Evolutionary conservation across 345 rosid genomes (phyloP).

Genomic region (Citrus medica): DNA sequence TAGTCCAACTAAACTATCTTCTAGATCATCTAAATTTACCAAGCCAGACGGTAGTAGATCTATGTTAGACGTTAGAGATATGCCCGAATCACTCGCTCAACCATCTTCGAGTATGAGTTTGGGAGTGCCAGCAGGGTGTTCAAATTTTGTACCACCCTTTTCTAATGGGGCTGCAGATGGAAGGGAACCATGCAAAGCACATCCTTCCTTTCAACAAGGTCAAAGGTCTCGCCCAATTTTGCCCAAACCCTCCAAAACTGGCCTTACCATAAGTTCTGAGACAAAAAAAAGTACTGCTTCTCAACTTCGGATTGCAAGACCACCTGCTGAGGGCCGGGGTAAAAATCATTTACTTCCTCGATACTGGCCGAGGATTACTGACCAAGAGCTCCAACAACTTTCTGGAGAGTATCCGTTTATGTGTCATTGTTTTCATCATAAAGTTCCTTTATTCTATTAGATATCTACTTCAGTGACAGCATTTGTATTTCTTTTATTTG

Average conservation of each 20-base stretch:
- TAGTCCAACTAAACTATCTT: slow-evolving; percentile 22
- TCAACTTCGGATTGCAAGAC: slow-evolving; percentile 64
- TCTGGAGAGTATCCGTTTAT: slow-evolving; percentile 85
- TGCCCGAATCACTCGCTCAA: slow-evolving; percentile 49
- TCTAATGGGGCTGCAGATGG: slow-evolving; percentile 41
- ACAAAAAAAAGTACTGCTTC: slow-evolving; percentile 38
- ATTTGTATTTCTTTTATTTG: slow-evolving; percentile 6
- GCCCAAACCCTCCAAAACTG: slow-evolving; percentile 54
- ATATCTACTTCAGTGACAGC: background rate
- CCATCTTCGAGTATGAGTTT: slow-evolving; percentile 61
- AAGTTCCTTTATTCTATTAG: background rate
- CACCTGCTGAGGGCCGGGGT: slow-evolving; percentile 85
- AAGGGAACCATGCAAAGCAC: slow-evolving; percentile 38
- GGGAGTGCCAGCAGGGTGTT: slow-evolving; percentile 39
- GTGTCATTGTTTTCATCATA: slow-evolving; percentile 16
- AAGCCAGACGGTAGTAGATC: slow-evolving; percentile 36
- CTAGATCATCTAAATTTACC: slow-evolving; percentile 21
- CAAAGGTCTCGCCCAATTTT: slow-evolving; percentile 48
- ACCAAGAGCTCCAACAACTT: slow-evolving; percentile 82
- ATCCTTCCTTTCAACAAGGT: slow-evolving; percentile 43
- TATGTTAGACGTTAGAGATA: slow-evolving; percentile 46
- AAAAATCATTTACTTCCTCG: slow-evolving; percentile 88
- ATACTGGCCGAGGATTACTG: slow-evolving; percentile 93
- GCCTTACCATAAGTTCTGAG: slow-evolving; percentile 33
- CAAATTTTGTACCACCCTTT: slow-evolving; percentile 32